Percentiles rank a stretch among this genome's conserved stretches.
Conservation (phyloP, 2,329 filamentous ascomycete genomes). For the Trichoderma cornu-damae region DNA sequence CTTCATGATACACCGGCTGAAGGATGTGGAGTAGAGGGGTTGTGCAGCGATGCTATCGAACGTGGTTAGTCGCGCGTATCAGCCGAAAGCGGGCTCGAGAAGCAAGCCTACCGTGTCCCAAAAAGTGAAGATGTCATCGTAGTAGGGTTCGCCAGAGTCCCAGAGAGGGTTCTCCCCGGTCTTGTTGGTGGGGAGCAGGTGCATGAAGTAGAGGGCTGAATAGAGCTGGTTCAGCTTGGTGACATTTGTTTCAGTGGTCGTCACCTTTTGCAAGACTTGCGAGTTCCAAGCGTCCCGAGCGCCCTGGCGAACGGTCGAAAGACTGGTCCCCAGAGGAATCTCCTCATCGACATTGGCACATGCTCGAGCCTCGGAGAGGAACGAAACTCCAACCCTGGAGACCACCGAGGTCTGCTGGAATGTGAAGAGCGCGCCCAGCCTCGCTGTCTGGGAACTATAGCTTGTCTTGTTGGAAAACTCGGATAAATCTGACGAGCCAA, state of each 20-base stretch:
- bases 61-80: neutral
- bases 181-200: slow-evolving; percentile 62
- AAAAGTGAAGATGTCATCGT: slow-evolving; percentile 65
- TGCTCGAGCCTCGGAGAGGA: slow-evolving; percentile 57
- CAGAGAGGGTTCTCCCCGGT: slow-evolving; percentile 67
- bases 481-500: slow-evolving; percentile 29
- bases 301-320: slow-evolving; percentile 41
- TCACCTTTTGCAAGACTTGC: slow-evolving; percentile 58
- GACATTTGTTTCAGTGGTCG: slow-evolving; percentile 50
- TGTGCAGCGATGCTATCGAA: slow-evolving; percentile 53
- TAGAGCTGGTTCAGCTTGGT: slow-evolving; percentile 59
- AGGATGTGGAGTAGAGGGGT: slow-evolving; percentile 61
- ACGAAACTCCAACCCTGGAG: slow-evolving; percentile 62
- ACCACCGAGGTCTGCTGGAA: slow-evolving; percentile 45
- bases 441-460: slow-evolving; percentile 34
- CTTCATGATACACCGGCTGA: slow-evolving; percentile 57
- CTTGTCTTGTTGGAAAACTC: slow-evolving; percentile 30
- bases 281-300: slow-evolving; percentile 55
- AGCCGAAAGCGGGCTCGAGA: no score
- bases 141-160: slow-evolving; percentile 61
- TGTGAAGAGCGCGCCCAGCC: slow-evolving; percentile 49
- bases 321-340: slow-evolving; percentile 43
- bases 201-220: slow-evolving; percentile 64
- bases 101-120: slow-evolving; percentile 50
- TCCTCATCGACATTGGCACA: slow-evolving; percentile 54